Base-by-base conservation (phyloP, 306 rosid genomes). In the Cotoneaster glaucophyllus region DNA sequence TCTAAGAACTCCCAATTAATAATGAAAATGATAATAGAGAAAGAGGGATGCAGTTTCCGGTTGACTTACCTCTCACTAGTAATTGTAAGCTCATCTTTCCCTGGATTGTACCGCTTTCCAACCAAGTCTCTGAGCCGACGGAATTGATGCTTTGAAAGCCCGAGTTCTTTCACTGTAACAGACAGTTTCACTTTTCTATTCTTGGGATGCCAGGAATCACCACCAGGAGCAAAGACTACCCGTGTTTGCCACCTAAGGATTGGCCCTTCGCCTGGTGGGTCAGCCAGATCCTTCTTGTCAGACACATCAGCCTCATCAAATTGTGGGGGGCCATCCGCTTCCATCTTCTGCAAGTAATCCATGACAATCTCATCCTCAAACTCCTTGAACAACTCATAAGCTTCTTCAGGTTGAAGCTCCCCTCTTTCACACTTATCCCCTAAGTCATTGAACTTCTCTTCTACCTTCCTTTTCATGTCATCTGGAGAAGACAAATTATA, bases 191-290 rank as follows among this genome's bases (percentile, higher is more conserved):
- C 98, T 86, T 89, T 89, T 81, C 99, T 85, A 87, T 92, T 92
- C 83, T 92, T 92, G 0, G 99, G 98, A 78, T 90, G 99, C 99
- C 99, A 92, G 32, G 99, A 95, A 89, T 95, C 93, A 61, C 93
- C 97, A 32, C 99, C 99, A 24, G 99, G 98, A 79, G 91, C 88
- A 88, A 96, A 89, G 74, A 96, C 98, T 73, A 86, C 89, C 62
- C 98, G 83, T 62, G 93, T 85, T 81, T 77, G 89, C 99, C 98
- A 96, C 69, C 93, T 79, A 79, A 96, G 96, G 77, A 96, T 90
- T 5, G 99, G 99, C 28, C 99, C 99, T 78, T 92, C 99, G 3
- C 98, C 99, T 6, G 96, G 93, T 37, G 96, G 97, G 48, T 86
- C 97, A 73, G 85, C 99, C 15, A 66, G 44, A 81, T 88, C 88